Percentiles rank a stretch among this genome's conserved stretches.
These are phyloP conservation scores for Lasiodiplodia sp. DNA, from an alignment of 2,329 filamentous ascomycete species.

Conservation along the genomic window DNA sequence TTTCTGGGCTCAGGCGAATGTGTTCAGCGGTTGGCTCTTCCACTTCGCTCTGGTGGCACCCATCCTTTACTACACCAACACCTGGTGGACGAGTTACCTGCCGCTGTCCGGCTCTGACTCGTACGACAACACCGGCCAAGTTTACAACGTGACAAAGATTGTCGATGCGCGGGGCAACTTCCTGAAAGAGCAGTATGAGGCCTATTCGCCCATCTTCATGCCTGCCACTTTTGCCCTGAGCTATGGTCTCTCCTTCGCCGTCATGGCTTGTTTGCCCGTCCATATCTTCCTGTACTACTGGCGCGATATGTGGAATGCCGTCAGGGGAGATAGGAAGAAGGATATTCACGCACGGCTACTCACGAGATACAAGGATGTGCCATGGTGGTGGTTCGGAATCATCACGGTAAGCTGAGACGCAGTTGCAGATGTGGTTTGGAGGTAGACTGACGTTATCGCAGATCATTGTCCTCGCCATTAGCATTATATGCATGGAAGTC, in stretches of 20 bases:
- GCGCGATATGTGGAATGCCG: conserved; percentile 59
- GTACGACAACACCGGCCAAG: conserved; percentile 73
- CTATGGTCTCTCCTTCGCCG: conserved; percentile 48
- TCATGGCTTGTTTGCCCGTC: conserved; percentile 43
- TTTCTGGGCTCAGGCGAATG: conserved; percentile 50
- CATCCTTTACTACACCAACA: conserved; percentile 61
- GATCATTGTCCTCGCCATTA: conserved; percentile 39
- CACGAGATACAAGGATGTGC: conserved; percentile 62
- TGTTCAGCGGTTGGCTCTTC: conserved; percentile 52
- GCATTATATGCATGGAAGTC: conserved; percentile 50
- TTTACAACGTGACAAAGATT: conserved; percentile 66
- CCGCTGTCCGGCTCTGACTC: conserved; percentile 26
- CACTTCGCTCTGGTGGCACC: conserved; percentile 46
- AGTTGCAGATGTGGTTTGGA: not conserved
- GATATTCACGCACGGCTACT: conserved; percentile 58
- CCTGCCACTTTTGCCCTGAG: conserved; percentile 46
- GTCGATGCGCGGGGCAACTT: conserved; percentile 43
- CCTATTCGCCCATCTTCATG: conserved; percentile 51
- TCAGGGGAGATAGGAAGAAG: conserved; percentile 59
- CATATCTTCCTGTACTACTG: conserved; percentile 46
- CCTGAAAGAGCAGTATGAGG: conserved; percentile 46
- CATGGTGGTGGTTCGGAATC: conserved; percentile 64
- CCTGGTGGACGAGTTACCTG: conserved; percentile 48
- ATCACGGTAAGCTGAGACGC: conserved; percentile 43
- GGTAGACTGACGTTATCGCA: not conserved